A percentile compares a stretch with the other conserved stretches of the same genome.
Evolutionary conservation across 495 filamentous ascomycete species (phyloP).

Genomic region (Xylaria bambusicola): DNA sequence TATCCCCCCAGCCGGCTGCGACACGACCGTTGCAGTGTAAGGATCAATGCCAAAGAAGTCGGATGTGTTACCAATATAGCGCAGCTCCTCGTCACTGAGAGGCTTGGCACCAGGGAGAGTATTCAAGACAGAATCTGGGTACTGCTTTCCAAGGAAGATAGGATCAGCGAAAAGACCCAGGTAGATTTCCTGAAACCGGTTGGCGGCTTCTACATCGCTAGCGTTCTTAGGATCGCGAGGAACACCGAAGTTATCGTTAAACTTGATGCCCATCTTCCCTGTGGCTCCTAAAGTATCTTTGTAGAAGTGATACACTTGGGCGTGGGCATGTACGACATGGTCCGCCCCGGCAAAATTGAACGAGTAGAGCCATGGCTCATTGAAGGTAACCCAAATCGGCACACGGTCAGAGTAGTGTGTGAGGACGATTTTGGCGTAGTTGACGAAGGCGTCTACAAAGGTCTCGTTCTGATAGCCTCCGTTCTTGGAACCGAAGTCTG

Average conservation of each 20-base stretch:
- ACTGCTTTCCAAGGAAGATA: constrained; percentile 43
- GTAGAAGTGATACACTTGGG: constrained; percentile 55
- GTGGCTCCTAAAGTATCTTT: constrained; percentile 52
- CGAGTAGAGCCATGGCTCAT: constrained; percentile 43
- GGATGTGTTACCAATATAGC: constrained; percentile 37
- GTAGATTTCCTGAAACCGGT: constrained; percentile 57
- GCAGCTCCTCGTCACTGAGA: constrained; percentile 38
- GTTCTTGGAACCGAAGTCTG: neutral
- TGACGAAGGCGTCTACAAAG: constrained; percentile 54
- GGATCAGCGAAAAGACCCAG: constrained; percentile 59
- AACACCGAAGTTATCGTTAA: constrained; percentile 60
- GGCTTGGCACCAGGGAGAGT: constrained; percentile 9
- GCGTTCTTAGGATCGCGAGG: constrained; percentile 55
- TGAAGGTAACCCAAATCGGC: constrained; percentile 59
- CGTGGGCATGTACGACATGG: constrained; percentile 52
- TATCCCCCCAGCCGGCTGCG: constrained; percentile 38
- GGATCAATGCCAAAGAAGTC: constrained; percentile 53
- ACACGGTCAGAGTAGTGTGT: constrained; percentile 49
- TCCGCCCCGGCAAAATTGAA: constrained; percentile 19
- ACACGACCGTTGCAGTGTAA: constrained; percentile 47
- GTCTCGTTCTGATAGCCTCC: constrained; percentile 40
- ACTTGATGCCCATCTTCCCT: constrained; percentile 57
- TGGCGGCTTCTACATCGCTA: constrained; percentile 51
- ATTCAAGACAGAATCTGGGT: constrained; percentile 34
- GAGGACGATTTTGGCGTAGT: constrained; percentile 53